These are phyloP conservation scores for Trichosporon sp. DNA, from an alignment of 1,284 basidiomycete species.

Conservation along the genomic window DNA sequence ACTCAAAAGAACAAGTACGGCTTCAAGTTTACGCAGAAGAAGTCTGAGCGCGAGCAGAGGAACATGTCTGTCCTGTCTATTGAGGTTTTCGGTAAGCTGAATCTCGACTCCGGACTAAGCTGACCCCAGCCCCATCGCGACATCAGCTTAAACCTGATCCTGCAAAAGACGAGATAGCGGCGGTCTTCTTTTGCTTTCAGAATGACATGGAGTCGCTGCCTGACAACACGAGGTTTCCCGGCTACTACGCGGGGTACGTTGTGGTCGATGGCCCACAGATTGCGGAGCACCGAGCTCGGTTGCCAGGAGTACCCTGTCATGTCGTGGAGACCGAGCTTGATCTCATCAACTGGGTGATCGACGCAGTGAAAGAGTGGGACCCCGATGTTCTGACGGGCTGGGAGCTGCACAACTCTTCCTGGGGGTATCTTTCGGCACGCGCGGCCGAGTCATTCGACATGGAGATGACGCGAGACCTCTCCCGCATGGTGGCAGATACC, in stretches of 20 bases:
- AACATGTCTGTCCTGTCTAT: constrained; percentile 75
- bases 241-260: constrained; percentile 59
- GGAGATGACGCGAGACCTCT: constrained; percentile 58
- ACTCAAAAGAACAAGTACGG: constrained; percentile 70
- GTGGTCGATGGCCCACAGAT: constrained; percentile 49
- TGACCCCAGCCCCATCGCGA: constrained; percentile 30
- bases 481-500: constrained; percentile 57
- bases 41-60: constrained; percentile 58
- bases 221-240: constrained; percentile 44
- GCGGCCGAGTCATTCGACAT: neutral
- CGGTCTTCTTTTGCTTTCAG: constrained; percentile 65
- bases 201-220: constrained; percentile 53
- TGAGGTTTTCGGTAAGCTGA: constrained; percentile 69
- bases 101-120: neutral
- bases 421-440: constrained; percentile 82
- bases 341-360: constrained; percentile 70
- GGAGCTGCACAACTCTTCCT: constrained; percentile 81
- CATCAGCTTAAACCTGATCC: constrained; percentile 64
- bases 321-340: constrained; percentile 70
- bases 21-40: constrained; percentile 57
- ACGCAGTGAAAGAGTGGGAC: constrained; percentile 70
- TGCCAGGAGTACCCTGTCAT: constrained; percentile 53
- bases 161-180: constrained; percentile 63
- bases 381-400: constrained; percentile 89
- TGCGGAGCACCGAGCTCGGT: constrained; percentile 17